phyloP scores from a whole-genome alignment of 1,139 yeast species.

The Taiozyma onychis region DNA sequence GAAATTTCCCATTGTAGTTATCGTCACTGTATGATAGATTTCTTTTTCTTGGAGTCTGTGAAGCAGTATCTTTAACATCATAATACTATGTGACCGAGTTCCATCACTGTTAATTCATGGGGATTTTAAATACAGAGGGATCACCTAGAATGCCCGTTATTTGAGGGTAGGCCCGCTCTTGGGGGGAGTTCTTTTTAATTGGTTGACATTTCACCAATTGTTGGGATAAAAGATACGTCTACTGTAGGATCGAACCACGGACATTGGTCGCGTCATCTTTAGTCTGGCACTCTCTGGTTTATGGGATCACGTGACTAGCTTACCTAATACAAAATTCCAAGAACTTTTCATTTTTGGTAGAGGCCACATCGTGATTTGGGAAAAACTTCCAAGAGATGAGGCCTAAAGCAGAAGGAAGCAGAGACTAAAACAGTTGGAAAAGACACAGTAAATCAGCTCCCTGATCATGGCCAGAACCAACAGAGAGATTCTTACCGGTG shows the following conservation, averaged over 20 bases:
- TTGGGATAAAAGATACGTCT: constrained; percentile 9
- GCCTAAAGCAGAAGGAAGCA: not conserved
- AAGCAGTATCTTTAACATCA: constrained; percentile 12
- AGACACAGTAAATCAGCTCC: not conserved
- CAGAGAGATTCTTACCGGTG: constrained; percentile 85
- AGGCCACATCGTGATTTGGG: not conserved
- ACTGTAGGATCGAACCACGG: not conserved
- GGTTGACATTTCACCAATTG: too few species aligned
- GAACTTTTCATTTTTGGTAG: not conserved
- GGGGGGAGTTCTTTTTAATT: too few species aligned
- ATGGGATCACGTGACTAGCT: not conserved
- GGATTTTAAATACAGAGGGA: constrained; percentile 10
- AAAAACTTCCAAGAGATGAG: not conserved
- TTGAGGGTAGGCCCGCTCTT: constrained; percentile 4
- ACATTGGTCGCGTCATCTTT: too few species aligned
- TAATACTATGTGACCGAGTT: not conserved
- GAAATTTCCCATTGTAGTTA: constrained; percentile 2
- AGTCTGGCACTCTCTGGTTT: too few species aligned
- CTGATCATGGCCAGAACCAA: constrained; percentile 34
- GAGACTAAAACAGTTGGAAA: not conserved
- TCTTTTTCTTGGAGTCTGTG: constrained; percentile 6
- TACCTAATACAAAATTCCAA: too few species aligned
- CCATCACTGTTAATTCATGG: not conserved
- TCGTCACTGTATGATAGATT: constrained; percentile 11
- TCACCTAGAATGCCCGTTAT: constrained; percentile 5